A percentile compares a stretch with the other conserved stretches of the same genome.
These are phyloP conservation scores for Exophiala sp. DNA, from an alignment of 2,329 filamentous ascomycete species.

Conservation along the genomic window DNA sequence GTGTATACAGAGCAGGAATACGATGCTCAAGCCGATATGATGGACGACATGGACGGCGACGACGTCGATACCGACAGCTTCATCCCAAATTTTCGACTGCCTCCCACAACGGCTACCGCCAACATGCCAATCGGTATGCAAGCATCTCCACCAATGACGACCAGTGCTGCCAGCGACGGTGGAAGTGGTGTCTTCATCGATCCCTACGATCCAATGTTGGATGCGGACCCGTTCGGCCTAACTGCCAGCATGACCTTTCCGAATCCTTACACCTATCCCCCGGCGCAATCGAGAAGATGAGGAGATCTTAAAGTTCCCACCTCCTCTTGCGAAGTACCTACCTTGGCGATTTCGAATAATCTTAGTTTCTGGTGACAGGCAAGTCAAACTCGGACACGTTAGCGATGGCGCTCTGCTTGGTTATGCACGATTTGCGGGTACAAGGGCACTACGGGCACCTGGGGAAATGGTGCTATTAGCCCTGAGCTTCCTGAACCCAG, in stretches of 20 bases:
- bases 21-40: constrained; percentile 80
- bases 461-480: not conserved
- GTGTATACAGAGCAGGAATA: constrained; percentile 88
- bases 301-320: not conserved
- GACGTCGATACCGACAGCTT: constrained; percentile 66
- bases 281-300: constrained; percentile 21
- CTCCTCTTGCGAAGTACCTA: too few species aligned
- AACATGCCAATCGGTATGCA: constrained; percentile 41
- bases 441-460: not conserved
- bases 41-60: constrained; percentile 70
- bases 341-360: too few species aligned
- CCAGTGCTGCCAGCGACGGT: constrained; percentile 36
- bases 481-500: not conserved
- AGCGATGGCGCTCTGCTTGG: constrained; percentile 13
- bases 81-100: constrained; percentile 46
- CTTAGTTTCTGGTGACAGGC: not conserved
- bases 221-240: constrained; percentile 88
- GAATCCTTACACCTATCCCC: constrained; percentile 58
- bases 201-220: constrained; percentile 77
- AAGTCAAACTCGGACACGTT: constrained; percentile 3
- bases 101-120: constrained; percentile 25
- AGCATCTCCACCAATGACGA: constrained; percentile 39
- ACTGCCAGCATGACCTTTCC: constrained; percentile 95
- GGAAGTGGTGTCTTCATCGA: constrained; percentile 52
- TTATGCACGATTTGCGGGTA: not conserved